Conservation (phyloP, 148 eudicot genomes). For the Fagopyrum homotropicum region DNA sequence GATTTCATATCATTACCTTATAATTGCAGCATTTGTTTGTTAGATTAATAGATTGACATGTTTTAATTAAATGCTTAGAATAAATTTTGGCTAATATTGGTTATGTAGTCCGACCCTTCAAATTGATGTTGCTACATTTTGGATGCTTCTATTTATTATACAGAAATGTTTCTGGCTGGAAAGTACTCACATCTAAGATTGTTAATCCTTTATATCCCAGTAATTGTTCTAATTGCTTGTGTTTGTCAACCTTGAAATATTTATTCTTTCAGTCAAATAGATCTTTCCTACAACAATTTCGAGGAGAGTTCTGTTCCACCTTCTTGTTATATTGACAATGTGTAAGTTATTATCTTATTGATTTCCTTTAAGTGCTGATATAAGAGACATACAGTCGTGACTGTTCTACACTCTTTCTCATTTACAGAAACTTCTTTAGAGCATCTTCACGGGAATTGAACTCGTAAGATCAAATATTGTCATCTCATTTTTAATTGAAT, state of each 20-base stretch:
- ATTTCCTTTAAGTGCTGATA: background rate
- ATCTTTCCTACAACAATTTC: conserved; percentile 64
- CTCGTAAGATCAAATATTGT: conserved; percentile 28
- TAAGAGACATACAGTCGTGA: background rate
- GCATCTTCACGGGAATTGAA: conserved; percentile 27
- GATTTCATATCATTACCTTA: background rate
- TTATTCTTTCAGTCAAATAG: conserved; percentile 30
- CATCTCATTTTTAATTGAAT: background rate
- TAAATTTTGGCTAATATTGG: no score
- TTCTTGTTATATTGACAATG: conserved; percentile 26
- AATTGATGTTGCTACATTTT: background rate
- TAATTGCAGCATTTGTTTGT: background rate
- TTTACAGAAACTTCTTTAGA: conserved; percentile 48
- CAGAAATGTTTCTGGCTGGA: background rate
- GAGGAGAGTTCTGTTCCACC: conserved; percentile 21
- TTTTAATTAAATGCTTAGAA: no score
- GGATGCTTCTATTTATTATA: background rate
- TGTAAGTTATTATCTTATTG: conserved; percentile 27
- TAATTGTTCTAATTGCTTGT: background rate
- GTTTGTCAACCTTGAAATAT: conserved; percentile 7
- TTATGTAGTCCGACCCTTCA: background rate
- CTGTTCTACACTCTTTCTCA: conserved; percentile 5
- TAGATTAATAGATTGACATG: background rate
- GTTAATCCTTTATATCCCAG: background rate
- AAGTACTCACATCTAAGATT: background rate